Evolutionary conservation across 306 rosid species (phyloP).

Genomic region (Rosa chinensis): DNA sequence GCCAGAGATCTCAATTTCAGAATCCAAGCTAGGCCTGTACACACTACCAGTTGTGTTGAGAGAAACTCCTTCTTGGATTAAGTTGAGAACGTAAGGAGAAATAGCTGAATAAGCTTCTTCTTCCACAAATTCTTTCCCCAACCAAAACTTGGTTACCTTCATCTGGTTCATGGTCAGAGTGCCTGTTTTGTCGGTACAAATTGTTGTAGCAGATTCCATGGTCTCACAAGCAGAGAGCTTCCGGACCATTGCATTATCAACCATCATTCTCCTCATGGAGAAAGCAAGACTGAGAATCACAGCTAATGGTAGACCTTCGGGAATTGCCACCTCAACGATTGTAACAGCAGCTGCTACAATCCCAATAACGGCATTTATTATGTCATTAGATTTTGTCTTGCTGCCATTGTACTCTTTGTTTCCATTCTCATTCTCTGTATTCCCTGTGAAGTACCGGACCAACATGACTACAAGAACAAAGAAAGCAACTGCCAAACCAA

Average conservation of each 20-base stretch:
- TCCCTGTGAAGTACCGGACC: slow-evolving; percentile 42
- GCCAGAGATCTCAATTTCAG: slow-evolving; percentile 35
- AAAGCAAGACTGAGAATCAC: slow-evolving; percentile 26
- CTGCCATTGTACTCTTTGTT: slow-evolving; percentile 30
- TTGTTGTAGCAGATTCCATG: too few species aligned
- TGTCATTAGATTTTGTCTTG: slow-evolving; percentile 29
- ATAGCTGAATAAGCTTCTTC: slow-evolving; percentile 13
- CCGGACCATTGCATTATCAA: slow-evolving; percentile 15
- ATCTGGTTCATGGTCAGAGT: slow-evolving; percentile 46
- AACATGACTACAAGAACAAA: slow-evolving; percentile 41
- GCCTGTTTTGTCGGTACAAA: slow-evolving; percentile 45
- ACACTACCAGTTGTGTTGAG: slow-evolving; percentile 52
- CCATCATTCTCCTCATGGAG: slow-evolving; percentile 45
- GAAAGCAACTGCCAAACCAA: slow-evolving; percentile 43
- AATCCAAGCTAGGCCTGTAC: slow-evolving; percentile 19
- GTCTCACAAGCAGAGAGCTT: too few species aligned
- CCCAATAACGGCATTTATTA: slow-evolving; percentile 30
- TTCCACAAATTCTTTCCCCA: slow-evolving; percentile 27
- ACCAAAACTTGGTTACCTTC: slow-evolving; percentile 45
- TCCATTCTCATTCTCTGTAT: slow-evolving; percentile 35
- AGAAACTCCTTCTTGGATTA: slow-evolving; percentile 37
- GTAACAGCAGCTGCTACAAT: slow-evolving; percentile 44
- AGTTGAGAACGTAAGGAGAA: not conserved
- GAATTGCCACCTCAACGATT: slow-evolving; percentile 51
- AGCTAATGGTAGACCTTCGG: slow-evolving; percentile 48